Conservation (phyloP, 495 filamentous ascomycete species). For the Neurospora africana region DNA sequence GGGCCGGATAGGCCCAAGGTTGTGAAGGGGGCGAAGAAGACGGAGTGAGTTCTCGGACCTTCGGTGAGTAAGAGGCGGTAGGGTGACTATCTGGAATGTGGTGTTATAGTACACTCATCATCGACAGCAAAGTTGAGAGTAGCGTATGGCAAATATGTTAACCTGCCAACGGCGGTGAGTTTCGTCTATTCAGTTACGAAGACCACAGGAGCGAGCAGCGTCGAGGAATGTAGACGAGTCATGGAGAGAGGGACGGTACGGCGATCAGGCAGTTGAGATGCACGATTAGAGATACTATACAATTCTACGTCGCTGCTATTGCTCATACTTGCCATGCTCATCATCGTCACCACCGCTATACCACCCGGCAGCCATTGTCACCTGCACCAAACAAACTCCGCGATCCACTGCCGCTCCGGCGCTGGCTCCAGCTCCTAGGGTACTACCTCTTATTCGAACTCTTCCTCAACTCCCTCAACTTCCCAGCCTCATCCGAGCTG, state of each 20-base stretch:
- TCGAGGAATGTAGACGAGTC: neutral
- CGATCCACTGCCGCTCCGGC: neutral
- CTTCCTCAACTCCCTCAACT: neutral
- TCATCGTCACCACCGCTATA: neutral
- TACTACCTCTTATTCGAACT: neutral
- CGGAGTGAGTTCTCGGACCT: constrained; percentile 3
- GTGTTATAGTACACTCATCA: neutral
- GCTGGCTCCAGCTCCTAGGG: neutral
- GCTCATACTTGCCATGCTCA: neutral
- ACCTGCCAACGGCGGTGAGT: neutral
- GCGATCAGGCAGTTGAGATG: neutral
- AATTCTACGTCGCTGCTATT: neutral
- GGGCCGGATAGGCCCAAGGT: constrained; percentile 27
- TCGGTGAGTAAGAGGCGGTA: neutral
- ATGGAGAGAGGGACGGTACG: neutral
- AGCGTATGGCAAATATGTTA: neutral
- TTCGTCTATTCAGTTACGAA: neutral
- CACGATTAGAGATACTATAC: neutral
- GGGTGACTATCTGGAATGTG: neutral
- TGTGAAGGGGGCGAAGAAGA: constrained; percentile 5
- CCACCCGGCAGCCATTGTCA: neutral
- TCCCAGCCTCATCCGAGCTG: constrained; percentile 5
- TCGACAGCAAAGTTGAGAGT: neutral
- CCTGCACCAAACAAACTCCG: neutral
- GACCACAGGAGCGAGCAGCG: neutral